Evolutionary conservation across 2,329 filamentous ascomycete species (phyloP).

Genomic region (Colletotrichum kahawae): DNA sequence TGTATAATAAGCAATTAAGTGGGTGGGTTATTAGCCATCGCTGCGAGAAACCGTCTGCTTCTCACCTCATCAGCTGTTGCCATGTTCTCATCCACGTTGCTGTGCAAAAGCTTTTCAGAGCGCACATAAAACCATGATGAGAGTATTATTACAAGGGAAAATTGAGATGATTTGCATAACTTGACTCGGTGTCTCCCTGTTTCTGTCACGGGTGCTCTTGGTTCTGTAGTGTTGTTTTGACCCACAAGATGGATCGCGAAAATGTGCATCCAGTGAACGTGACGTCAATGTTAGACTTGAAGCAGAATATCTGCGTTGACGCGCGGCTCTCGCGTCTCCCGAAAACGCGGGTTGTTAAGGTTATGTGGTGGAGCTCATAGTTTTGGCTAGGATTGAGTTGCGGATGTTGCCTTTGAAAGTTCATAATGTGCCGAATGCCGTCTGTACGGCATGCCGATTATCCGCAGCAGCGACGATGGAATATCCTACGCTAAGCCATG

Average conservation of each 20-base stretch:
- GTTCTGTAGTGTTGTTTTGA: not conserved
- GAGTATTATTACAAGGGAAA: rapidly evolving
- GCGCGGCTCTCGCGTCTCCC: not conserved
- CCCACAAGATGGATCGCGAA: not conserved
- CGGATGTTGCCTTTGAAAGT: not conserved
- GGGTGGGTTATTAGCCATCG: no score
- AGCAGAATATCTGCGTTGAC: not conserved
- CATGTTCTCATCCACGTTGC: not conserved
- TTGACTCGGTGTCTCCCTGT: not conserved
- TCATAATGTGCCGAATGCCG: not conserved
- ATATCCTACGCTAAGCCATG: not conserved
- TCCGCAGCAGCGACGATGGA: not conserved
- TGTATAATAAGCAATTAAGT: no score
- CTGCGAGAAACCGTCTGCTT: no score
- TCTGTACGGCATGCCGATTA: not conserved
- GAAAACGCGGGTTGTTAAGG: not conserved
- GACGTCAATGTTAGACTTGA: not conserved
- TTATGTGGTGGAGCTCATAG: not conserved
- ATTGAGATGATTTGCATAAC: not conserved
- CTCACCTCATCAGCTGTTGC: not conserved
- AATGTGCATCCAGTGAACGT: not conserved
- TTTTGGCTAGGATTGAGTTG: not conserved
- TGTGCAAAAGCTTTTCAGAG: rapidly evolving
- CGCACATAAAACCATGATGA: rapidly evolving
- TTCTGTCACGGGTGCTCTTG: not conserved